phyloP scores from a whole-genome alignment of 2,329 filamentous ascomycete species.

The Ophiognomonia clavigignenti-juglandacearum region DNA sequence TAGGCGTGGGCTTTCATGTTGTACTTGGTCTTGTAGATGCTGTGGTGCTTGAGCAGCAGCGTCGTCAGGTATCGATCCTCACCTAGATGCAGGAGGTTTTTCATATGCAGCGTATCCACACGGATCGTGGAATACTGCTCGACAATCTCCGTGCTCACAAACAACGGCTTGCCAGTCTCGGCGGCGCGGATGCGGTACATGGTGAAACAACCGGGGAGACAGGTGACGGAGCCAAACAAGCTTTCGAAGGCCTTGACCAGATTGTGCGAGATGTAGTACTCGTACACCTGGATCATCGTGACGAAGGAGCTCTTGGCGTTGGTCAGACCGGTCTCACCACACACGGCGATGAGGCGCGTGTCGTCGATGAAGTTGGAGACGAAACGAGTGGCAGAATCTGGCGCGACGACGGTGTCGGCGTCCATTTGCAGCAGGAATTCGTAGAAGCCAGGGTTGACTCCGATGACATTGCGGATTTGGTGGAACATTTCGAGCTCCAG shows the following conservation, averaged over 20 bases:
- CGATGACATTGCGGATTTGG: conserved; percentile 97
- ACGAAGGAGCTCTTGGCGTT: conserved; percentile 92
- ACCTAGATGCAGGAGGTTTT: conserved; percentile 93
- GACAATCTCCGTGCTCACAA: conserved; percentile 89
- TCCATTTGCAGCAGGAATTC: conserved; percentile 96
- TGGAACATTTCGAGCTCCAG: conserved; percentile 98
- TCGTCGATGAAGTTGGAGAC: conserved; percentile 88
- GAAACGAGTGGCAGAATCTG: conserved; percentile 87
- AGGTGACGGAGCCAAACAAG: conserved; percentile 94
- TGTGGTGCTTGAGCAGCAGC: conserved; percentile 84
- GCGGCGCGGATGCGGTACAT: conserved; percentile 98
- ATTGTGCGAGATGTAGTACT: conserved; percentile 99
- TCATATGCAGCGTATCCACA: conserved; percentile 97
- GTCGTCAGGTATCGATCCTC: conserved; percentile 98
- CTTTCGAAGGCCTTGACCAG: conserved; percentile 95
- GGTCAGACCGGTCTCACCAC: conserved; percentile 88
- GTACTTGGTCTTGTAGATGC: conserved; percentile 97
- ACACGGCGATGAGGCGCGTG: conserved; percentile 87
- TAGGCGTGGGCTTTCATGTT: conserved; percentile 88
- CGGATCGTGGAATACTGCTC: conserved; percentile 87
- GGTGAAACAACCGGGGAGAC: conserved; percentile 95
- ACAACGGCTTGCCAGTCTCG: conserved; percentile 91
- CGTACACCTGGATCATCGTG: conserved; percentile 99
- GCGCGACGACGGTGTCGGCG: conserved; percentile 89
- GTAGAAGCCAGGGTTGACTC: conserved; percentile 97